These are phyloP conservation scores for Cordyceps pruinosa DNA, from an alignment of 2,329 filamentous ascomycete genomes.

Conservation along the genomic window DNA sequence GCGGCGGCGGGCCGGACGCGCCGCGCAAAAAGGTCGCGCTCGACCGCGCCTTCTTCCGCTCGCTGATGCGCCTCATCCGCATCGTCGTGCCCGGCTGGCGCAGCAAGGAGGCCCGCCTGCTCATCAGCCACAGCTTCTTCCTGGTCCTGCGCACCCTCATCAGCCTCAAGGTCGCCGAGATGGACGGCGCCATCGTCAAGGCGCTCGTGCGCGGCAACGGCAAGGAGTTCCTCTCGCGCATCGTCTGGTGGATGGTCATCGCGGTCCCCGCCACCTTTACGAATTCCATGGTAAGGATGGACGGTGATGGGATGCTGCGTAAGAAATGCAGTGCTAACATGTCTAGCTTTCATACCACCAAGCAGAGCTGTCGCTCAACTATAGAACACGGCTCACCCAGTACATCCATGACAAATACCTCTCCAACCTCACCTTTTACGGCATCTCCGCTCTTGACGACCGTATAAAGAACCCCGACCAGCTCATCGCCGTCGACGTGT, in stretches of 20 bases:
- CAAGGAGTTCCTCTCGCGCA: slow-evolving; percentile 77
- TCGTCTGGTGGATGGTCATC: slow-evolving; percentile 98
- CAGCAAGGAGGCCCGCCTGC: slow-evolving; percentile 77
- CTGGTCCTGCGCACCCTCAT: slow-evolving; percentile 84
- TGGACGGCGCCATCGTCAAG: slow-evolving; percentile 91
- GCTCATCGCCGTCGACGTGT: slow-evolving; percentile 91
- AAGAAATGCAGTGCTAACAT: background rate
- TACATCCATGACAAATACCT: slow-evolving; percentile 94
- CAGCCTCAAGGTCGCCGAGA: slow-evolving; percentile 89
- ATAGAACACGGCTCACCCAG: slow-evolving; percentile 87
- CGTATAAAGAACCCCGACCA: slow-evolving; percentile 98
- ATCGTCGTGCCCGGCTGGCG: slow-evolving; percentile 89
- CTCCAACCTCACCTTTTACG: slow-evolving; percentile 96
- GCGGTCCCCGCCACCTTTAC: slow-evolving; percentile 95
- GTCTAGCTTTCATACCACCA: slow-evolving; percentile 86
- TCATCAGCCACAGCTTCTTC: slow-evolving; percentile 90
- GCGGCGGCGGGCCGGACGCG: slow-evolving; percentile 23
- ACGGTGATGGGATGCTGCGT: fast-evolving
- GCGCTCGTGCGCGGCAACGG: slow-evolving; percentile 86
- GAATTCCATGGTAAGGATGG: slow-evolving; percentile 81
- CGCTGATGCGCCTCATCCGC: slow-evolving; percentile 66
- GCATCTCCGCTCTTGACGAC: slow-evolving; percentile 88
- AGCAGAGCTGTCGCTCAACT: slow-evolving; percentile 86
- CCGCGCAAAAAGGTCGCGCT: slow-evolving; percentile 79
- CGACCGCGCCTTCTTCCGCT: slow-evolving; percentile 74